Evolutionary conservation across 768 basidiomycete species (phyloP), one percentile per base, ranked within the genome.

Genomic region (Podaxis sp.): DNA sequence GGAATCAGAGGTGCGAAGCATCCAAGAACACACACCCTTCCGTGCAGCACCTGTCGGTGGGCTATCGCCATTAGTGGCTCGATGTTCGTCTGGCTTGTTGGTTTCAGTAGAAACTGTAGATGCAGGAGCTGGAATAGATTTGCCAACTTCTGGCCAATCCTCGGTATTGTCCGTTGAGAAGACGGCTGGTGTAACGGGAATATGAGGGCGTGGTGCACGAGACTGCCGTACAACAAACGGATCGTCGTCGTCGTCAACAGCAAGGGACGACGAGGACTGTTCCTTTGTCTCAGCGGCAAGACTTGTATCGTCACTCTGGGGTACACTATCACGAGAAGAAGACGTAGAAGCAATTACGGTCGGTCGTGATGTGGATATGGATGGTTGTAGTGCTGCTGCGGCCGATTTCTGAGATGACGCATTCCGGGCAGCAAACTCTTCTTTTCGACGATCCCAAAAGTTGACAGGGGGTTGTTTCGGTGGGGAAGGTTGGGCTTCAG

Each of bases 391-490:
- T 15, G 36, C 19, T 24, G 53, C 24, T 9, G 46, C 9, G 7
- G 59, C 1, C 11, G 55, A n/a, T 55, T 51, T 53, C 19, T 27
- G 50, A 2, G 43, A n/a, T 25, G 63, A 55, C 33, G 68, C 67
- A 57, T 64, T 61, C 57, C 65, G 58, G 40, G 71, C 70, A 27
- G 72, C 70, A 63, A 70, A 63, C 49, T 70, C 66, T 55, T 72
- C 70, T 61, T 65, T 70, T 24, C 72, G 61, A 11, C 63, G 59
- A 60, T 65, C 68, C 72, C 72, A 73, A 0, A 73, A 66, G 59
- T 73, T 71, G 25, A 64, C 61, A 2, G 61, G 55, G 15, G 67
- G 62, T 36, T 64, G 66, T 57, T 61, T 65, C 55, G 57, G 59
- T 36, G 58, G 53, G 15, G 56, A 52, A 11, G 50, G 38, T n/a